phyloP scores from a whole-genome alignment of 1,284 basidiomycete species.

The Thelephora terrestris region DNA sequence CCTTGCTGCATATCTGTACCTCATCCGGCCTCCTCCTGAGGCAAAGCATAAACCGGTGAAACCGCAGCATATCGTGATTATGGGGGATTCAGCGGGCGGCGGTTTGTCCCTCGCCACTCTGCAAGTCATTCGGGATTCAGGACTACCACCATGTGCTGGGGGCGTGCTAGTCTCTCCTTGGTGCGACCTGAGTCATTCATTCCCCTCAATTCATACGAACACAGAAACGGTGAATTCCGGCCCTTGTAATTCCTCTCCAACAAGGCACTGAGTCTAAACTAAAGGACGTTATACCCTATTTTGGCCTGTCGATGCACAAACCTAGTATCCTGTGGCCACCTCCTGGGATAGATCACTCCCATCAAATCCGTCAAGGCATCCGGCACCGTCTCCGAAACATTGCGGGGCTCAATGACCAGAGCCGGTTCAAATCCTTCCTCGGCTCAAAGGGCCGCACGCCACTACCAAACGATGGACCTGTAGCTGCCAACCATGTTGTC shows the following conservation, averaged over 20 bases:
- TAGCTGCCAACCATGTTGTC: background rate
- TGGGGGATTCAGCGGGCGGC: slow-evolving; percentile 93
- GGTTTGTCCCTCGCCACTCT: slow-evolving; percentile 79
- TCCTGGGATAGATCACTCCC: slow-evolving; percentile 65
- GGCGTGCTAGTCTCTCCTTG: slow-evolving; percentile 82
- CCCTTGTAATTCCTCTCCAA: background rate
- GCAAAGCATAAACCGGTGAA: slow-evolving; percentile 71
- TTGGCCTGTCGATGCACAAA: slow-evolving; percentile 67
- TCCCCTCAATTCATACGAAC: slow-evolving; percentile 82
- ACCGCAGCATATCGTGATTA: slow-evolving; percentile 76
- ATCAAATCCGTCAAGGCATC: slow-evolving; percentile 51
- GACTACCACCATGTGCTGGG: slow-evolving; percentile 77
- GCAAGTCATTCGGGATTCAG: slow-evolving; percentile 85
- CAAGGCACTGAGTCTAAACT: background rate
- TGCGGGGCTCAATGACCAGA: slow-evolving; percentile 21
- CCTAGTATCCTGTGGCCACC: slow-evolving; percentile 90
- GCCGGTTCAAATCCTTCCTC: background rate
- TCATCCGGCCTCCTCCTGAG: slow-evolving; percentile 52
- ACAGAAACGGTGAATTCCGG: slow-evolving; percentile 57
- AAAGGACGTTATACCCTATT: slow-evolving; percentile 66
- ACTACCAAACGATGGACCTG: too few species aligned
- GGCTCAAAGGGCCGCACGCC: too few species aligned
- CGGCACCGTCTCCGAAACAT: slow-evolving; percentile 54
- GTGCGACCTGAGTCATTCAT: slow-evolving; percentile 93
- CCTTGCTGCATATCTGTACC: slow-evolving; percentile 74